phyloP scores from a whole-genome alignment of 2,329 filamentous ascomycete genomes.

The Claviceps humidiphila region DNA sequence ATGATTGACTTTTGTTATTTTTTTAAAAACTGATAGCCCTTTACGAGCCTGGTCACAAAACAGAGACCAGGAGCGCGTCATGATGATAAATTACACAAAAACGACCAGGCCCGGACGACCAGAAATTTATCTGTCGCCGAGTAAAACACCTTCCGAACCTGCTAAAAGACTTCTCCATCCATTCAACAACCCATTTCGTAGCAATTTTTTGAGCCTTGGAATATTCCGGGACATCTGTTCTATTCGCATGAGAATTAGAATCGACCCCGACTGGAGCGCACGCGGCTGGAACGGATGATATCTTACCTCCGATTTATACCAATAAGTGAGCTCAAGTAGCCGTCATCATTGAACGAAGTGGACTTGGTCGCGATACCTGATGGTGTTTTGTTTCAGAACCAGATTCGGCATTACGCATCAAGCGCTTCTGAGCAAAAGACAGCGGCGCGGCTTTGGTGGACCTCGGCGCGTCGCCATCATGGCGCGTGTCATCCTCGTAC shows the following conservation, averaged over 20 bases:
- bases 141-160: neutral
- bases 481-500: constrained; percentile 27
- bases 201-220: constrained; percentile 4
- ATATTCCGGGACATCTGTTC: constrained; percentile 2
- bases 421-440: constrained; percentile 31
- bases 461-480: constrained; percentile 27
- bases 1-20: neutral
- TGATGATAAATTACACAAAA: neutral
- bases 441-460: constrained; percentile 31
- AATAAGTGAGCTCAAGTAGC: constrained; percentile 36
- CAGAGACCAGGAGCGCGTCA: neutral
- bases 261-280: neutral
- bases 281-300: neutral
- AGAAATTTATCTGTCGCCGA: neutral
- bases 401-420: constrained; percentile 33
- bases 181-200: constrained; percentile 3
- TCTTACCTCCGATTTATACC: constrained; percentile 18
- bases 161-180: neutral
- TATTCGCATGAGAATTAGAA: constrained; percentile 3
- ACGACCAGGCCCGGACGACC: neutral
- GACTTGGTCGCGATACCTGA: constrained; percentile 48
- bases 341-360: constrained; percentile 56
- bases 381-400: constrained; percentile 28
- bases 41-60: neutral
- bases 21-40: neutral